phyloP scores from a whole-genome alignment of 1,284 basidiomycete genomes.

The Bjerkandera adusta region DNA sequence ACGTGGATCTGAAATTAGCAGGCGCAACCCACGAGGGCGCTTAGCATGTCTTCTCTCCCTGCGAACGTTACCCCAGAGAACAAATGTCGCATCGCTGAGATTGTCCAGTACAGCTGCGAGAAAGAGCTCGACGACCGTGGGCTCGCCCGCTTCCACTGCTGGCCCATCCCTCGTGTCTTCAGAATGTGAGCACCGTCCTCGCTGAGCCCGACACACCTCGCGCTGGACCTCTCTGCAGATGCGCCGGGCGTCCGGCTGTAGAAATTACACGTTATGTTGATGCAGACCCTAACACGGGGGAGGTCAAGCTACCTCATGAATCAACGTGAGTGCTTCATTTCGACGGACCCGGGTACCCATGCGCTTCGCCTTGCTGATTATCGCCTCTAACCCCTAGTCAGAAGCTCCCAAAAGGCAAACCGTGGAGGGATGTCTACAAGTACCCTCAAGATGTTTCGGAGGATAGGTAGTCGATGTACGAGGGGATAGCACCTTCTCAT shows the following conservation, averaged over 20 bases:
- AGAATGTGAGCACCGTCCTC: constrained; percentile 50
- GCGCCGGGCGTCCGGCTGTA: constrained; percentile 57
- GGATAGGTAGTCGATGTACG: neutral
- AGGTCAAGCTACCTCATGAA: constrained; percentile 51
- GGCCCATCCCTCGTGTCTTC: constrained; percentile 70
- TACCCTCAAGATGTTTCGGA: constrained; percentile 8
- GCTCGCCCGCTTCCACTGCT: constrained; percentile 49
- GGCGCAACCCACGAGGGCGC: neutral
- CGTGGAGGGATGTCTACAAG: constrained; percentile 46
- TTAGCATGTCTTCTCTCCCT: constrained; percentile 10
- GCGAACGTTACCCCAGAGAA: constrained; percentile 3
- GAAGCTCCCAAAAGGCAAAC: constrained; percentile 44
- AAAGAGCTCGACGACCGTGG: constrained; percentile 32
- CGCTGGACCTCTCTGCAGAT: constrained; percentile 41
- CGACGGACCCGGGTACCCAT: neutral
- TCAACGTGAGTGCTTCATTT: constrained; percentile 35
- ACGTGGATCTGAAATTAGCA: constrained; percentile 13
- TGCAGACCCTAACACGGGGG: constrained; percentile 61
- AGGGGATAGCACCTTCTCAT: too few relatives aligned
- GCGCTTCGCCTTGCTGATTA: neutral
- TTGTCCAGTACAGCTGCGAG: constrained; percentile 68
- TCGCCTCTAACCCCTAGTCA: constrained; percentile 32
- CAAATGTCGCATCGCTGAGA: constrained; percentile 62
- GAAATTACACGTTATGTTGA: constrained; percentile 64
- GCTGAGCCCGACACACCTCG: constrained; percentile 3